phyloP scores from a whole-genome alignment of 768 basidiomycete species.

The Hirschioporus abietinus region DNA sequence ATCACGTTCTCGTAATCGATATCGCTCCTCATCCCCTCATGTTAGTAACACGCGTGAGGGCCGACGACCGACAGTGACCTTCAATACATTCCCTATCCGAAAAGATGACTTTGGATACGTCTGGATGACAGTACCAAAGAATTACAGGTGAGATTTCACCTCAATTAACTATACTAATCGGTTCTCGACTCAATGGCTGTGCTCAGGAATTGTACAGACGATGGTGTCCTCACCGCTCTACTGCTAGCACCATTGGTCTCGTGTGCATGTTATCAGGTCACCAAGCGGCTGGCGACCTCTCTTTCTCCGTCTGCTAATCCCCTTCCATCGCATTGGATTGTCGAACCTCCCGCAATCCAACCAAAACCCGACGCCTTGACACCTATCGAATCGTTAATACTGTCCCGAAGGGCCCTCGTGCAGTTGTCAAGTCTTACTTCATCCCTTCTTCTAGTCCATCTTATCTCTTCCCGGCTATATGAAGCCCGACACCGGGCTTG shows the following conservation, averaged over 20 bases:
- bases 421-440: conserved; percentile 79
- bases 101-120: conserved; percentile 63
- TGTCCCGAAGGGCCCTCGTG: conserved; percentile 71
- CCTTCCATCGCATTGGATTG: conserved; percentile 65
- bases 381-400: conserved; percentile 48
- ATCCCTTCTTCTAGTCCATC: conserved; percentile 72
- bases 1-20: conserved; percentile 11
- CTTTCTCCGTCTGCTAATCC: conserved; percentile 23
- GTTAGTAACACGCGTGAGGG: conserved; percentile 41
- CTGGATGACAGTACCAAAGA: conserved; percentile 90
- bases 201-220: conserved; percentile 70
- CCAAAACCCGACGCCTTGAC: conserved; percentile 36
- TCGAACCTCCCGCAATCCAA: conserved; percentile 66
- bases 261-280: conserved; percentile 56
- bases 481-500: conserved; percentile 46
- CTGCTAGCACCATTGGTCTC: conserved; percentile 82
- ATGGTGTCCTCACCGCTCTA: conserved; percentile 80
- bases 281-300: conserved; percentile 24
- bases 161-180: background rate
- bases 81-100: conserved; percentile 17
- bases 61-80: conserved; percentile 29
- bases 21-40: conserved; percentile 35
- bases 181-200: conserved; percentile 11
- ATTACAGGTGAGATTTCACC: conserved; percentile 55
- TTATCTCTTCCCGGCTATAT: conserved; percentile 70